A percentile compares a stretch with the other conserved stretches of the same genome.
Conservation (phyloP, 2,329 filamentous ascomycete species). For the Trichoderma koningii region DNA sequence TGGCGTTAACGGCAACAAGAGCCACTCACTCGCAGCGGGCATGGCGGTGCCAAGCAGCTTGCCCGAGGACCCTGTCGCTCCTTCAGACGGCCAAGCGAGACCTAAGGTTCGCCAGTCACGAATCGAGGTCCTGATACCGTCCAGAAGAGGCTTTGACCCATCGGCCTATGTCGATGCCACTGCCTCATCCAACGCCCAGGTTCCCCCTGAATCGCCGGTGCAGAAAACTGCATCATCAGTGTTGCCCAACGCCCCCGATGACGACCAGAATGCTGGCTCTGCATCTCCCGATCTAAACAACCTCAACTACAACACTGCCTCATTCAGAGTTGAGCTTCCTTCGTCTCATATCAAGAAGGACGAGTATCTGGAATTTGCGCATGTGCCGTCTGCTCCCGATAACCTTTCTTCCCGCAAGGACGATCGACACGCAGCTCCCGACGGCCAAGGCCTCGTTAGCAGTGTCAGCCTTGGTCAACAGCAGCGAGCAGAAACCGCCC, state of each 20-base stretch:
- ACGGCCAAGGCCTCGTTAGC: conserved; percentile 58
- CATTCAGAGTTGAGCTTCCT: conserved; percentile 54
- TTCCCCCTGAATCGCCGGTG: conserved; percentile 25
- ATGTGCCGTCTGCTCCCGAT: conserved; percentile 50
- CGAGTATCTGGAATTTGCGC: conserved; percentile 54
- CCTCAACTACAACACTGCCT: conserved; percentile 28
- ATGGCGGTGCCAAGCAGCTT: conserved; percentile 30
- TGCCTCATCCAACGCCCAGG: conserved; percentile 33
- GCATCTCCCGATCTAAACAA: conserved; percentile 24
- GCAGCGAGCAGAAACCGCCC: conserved; percentile 74
- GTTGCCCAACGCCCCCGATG: conserved; percentile 9
- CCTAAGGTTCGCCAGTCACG: conserved; percentile 42
- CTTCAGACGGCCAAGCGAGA: conserved; percentile 36
- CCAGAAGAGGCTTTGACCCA: conserved; percentile 45
- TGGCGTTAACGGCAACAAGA: conserved; percentile 41
- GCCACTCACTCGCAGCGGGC: conserved; percentile 31
- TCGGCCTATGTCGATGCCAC: conserved; percentile 42
- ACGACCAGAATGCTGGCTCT: conserved; percentile 27
- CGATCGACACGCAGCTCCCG: conserved; percentile 53
- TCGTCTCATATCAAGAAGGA: conserved; percentile 50
- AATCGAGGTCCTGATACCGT: conserved; percentile 53
- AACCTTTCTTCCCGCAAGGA: conserved; percentile 56
- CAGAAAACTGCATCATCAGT: conserved; percentile 26
- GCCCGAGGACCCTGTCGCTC: conserved; percentile 28
- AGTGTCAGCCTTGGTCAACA: conserved; percentile 71